phyloP scores from a whole-genome alignment of 2,329 filamentous ascomycete species.

The Harringtonia aguacate region DNA sequence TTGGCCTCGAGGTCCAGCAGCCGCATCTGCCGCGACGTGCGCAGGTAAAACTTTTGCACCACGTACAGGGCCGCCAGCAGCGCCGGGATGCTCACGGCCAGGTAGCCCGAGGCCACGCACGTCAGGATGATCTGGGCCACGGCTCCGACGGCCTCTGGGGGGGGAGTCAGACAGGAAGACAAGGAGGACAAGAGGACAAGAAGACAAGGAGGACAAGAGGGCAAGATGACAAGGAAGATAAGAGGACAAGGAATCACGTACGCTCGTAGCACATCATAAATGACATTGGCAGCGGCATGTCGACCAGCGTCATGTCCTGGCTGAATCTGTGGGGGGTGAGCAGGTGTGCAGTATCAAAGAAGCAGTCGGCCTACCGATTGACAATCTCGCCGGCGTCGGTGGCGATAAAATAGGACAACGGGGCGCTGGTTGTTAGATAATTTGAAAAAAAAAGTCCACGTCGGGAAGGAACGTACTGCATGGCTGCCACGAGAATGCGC shows the following conservation, averaged over 20 bases:
- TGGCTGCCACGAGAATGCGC: conserved; percentile 14
- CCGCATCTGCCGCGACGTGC: conserved; percentile 39
- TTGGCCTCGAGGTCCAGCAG: conserved; percentile 40
- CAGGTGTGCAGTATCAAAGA: not conserved
- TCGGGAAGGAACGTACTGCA: conserved; percentile 8
- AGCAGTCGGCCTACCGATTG: not conserved
- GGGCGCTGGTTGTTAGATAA: not conserved
- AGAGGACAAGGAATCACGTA: not conserved
- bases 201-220: no score
- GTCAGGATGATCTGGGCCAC: conserved; percentile 34
- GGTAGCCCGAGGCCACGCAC: conserved; percentile 29
- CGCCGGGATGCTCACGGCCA: conserved; percentile 27
- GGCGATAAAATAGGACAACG: not conserved
- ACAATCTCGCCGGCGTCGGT: not conserved
- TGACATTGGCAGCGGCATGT: conserved; percentile 15
- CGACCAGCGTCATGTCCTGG: conserved; percentile 31
- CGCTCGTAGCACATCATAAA: conserved; percentile 5
- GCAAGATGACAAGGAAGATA: not conserved
- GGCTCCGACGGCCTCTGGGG: conserved; percentile 22
- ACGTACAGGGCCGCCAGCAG: conserved; percentile 27
- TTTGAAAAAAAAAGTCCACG: not conserved
- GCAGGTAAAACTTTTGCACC: conserved; percentile 37
- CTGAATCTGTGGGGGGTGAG: conserved; percentile 22
- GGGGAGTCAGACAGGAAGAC: no score
- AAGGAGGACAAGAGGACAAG: no score